phyloP scores from a whole-genome alignment of 2,329 filamentous ascomycete species.

The Botryotinia calthae region DNA sequence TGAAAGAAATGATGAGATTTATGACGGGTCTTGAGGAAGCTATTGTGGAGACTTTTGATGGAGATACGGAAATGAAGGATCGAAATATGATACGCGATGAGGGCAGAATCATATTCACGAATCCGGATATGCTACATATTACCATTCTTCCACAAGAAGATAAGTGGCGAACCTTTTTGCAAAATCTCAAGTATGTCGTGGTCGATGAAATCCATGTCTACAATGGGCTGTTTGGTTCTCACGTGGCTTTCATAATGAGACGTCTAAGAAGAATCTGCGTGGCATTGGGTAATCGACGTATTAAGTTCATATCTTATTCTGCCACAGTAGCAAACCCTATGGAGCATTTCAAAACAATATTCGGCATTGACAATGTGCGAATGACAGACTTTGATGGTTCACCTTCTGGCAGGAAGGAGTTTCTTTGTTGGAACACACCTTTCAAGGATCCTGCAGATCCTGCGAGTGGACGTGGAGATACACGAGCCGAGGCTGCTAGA shows the following conservation, averaged over 20 bases:
- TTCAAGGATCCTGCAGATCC: slow-evolving; percentile 87
- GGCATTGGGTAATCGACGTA: slow-evolving; percentile 77
- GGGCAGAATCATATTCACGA: slow-evolving; percentile 92
- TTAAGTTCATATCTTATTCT: slow-evolving; percentile 94
- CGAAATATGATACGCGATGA: slow-evolving; percentile 81
- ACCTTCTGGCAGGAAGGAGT: slow-evolving; percentile 88
- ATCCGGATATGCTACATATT: slow-evolving; percentile 96
- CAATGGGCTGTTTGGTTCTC: slow-evolving; percentile 89
- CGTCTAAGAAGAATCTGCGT: slow-evolving; percentile 83
- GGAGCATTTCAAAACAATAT: slow-evolving; percentile 91
- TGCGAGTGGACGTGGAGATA: slow-evolving; percentile 79
- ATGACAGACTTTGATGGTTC: slow-evolving; percentile 91
- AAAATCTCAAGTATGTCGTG: slow-evolving; percentile 87
- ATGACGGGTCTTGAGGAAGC: slow-evolving; percentile 74
- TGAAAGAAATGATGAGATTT: slow-evolving; percentile 79
- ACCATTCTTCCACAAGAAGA: slow-evolving; percentile 92
- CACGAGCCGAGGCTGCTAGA: slow-evolving; percentile 80
- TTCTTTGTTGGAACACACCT: slow-evolving; percentile 96
- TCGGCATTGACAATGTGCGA: slow-evolving; percentile 77
- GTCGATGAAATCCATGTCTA: slow-evolving; percentile 93
- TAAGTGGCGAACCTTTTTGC: slow-evolving; percentile 82
- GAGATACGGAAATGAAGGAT: slow-evolving; percentile 81
- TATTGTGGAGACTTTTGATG: slow-evolving; percentile 91
- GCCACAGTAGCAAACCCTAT: slow-evolving; percentile 92
- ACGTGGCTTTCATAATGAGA: slow-evolving; percentile 93